phyloP scores from a whole-genome alignment of 2,329 filamentous ascomycete species.

The Alternaria conjuncta region DNA sequence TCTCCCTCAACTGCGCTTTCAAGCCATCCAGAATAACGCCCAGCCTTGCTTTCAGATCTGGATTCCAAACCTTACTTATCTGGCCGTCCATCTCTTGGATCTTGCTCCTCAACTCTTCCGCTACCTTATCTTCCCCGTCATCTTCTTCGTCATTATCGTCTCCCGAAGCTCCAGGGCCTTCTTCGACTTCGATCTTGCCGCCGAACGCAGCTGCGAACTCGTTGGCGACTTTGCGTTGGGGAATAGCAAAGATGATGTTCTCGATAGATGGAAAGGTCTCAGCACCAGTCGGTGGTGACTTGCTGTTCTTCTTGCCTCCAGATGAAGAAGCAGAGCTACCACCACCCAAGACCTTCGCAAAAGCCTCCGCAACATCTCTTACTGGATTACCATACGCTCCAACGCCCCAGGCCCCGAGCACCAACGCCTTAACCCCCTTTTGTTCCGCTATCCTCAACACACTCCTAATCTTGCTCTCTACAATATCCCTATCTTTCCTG shows the following conservation, averaged over 20 bases:
- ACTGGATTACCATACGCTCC: conserved; percentile 69
- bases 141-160: conserved; percentile 37
- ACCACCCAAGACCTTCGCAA: conserved; percentile 50
- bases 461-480: conserved; percentile 62
- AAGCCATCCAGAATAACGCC: conserved; percentile 37
- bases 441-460: conserved; percentile 61
- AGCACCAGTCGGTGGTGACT: conserved; percentile 5
- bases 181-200: conserved; percentile 44
- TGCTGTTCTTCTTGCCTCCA: conserved; percentile 35
- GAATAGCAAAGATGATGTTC: conserved; percentile 66
- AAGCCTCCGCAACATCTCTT: conserved; percentile 63
- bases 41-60: conserved; percentile 43
- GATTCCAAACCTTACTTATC: conserved; percentile 42
- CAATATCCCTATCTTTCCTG: conserved; percentile 59
- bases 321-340: background rate
- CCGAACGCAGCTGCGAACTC: conserved; percentile 61
- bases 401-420: conserved; percentile 70
- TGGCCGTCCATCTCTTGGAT: conserved; percentile 47
- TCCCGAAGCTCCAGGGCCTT: conserved; percentile 47
- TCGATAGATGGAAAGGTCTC: conserved; percentile 56
- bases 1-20: conserved; percentile 36
- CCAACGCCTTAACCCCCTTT: conserved; percentile 55
- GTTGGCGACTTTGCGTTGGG: conserved; percentile 58
- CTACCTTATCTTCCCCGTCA: conserved; percentile 28
- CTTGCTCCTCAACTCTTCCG: conserved; percentile 40